Percentiles rank a stretch among this genome's conserved stretches.
These are phyloP conservation scores for Alternaria sp. DNA, from an alignment of 2,329 filamentous ascomycete genomes.

Conservation along the genomic window DNA sequence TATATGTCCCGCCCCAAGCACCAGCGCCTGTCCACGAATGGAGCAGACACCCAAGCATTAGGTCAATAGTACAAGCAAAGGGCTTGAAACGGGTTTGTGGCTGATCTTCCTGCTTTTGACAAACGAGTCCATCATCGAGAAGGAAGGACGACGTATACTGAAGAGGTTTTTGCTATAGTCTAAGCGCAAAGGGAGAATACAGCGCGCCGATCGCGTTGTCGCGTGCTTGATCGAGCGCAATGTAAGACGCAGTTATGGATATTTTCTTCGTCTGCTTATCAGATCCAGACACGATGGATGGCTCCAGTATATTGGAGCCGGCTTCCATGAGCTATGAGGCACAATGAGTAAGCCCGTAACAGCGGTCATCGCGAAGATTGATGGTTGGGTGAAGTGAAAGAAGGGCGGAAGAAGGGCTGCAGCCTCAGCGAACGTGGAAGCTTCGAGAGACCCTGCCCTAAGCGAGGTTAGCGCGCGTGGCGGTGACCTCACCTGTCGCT, in stretches of 20 bases:
- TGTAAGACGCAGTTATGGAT: neutral
- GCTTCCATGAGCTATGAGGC: neutral
- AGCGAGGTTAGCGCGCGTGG: constrained; percentile 29
- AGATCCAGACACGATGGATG: neutral
- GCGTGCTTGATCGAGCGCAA: neutral
- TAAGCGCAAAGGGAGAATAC: neutral
- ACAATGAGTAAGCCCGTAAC: constrained; percentile 8
- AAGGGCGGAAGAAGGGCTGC: constrained; percentile 21
- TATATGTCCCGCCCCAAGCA: constrained; percentile 28
- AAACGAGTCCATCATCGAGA: constrained; percentile 44
- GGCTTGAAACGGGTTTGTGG: constrained; percentile 24
- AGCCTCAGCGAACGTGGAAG: constrained; percentile 27
- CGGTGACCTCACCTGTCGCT: constrained; percentile 30
- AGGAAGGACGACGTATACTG: constrained; percentile 45
- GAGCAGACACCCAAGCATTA: constrained; percentile 38
- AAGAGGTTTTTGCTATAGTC: constrained; percentile 29
- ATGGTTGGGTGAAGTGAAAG: constrained; percentile 8
- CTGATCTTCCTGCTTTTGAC: constrained; percentile 41
- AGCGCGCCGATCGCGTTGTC: neutral
- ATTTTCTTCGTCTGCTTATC: neutral
- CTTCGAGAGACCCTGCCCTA: constrained; percentile 25
- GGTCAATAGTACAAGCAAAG: constrained; percentile 37
- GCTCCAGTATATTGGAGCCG: neutral
- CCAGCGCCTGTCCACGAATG: constrained; percentile 28
- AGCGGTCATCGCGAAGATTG: constrained; percentile 8